Evolutionary conservation across 768 basidiomycete genomes (phyloP), one percentile per base, ranked within the genome.

Genomic region (Hirschioporus abietinus): DNA sequence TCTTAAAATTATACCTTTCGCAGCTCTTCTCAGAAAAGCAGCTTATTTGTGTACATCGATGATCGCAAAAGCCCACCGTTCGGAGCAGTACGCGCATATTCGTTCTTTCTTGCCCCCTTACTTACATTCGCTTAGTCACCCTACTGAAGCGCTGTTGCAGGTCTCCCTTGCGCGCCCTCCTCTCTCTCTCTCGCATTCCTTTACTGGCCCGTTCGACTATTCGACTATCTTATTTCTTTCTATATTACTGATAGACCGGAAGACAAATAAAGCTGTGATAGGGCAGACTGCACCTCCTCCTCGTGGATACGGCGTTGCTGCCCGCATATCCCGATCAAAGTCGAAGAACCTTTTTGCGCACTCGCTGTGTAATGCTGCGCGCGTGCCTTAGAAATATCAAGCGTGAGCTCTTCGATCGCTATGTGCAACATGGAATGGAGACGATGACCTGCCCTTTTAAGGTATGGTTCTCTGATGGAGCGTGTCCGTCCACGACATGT

Each of bases 41-140:
- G 42, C 42, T 52, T 52, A 52, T 52, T 52, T 52, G 42, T 52
- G 42, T 52, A 52, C 42, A 52, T 52, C 42, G 42, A 52, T 52
- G 42, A 52, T 52, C 42, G 42, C 42, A 52, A 52, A 52, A 52
- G 42, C 42, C 42, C 42, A 52, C 42, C 42, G 42, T 52, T 52
- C 20, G 42, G 42, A 52, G 42, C 42, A 52, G 42, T 52, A 52
- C 42, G 42, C 42, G 42, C 42, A 52, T 52, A 52, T 52, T 52
- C 42, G 42, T 52, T 52, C 42, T 52, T 52, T 52, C 42, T 52
- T 52, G 42, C 12, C 20, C 42, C 42, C 42, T 15, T 52, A 52
- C 42, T 52, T 52, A 52, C 42, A 10, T 52, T 52, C 42, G 42
- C 42, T 52, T 52, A 52, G 42, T 52, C 42, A 52, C 42, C 20